phyloP scores from a whole-genome alignment of 768 basidiomycete genomes.

The Mycena vitilis region DNA sequence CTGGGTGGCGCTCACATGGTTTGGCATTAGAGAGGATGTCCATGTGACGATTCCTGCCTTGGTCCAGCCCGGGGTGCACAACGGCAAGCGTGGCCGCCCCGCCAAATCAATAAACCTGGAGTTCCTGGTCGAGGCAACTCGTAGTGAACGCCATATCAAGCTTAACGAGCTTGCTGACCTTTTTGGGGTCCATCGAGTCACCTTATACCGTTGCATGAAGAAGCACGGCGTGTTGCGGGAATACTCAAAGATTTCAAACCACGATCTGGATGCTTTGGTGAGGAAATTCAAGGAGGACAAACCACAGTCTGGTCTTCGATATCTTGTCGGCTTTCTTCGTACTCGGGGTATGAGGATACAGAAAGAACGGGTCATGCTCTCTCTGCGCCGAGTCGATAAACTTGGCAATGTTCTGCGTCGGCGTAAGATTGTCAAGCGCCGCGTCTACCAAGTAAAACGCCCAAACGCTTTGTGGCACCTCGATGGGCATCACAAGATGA shows the following conservation, averaged over 20 bases:
- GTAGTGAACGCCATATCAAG: conserved; percentile 13
- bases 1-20: too few species aligned
- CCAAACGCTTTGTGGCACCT: conserved; percentile 41
- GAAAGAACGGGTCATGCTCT: conserved; percentile 21
- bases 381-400: conserved; percentile 38
- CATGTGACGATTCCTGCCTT: neutral
- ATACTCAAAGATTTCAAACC: neutral
- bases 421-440: conserved; percentile 27
- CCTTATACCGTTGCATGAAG: conserved; percentile 2
- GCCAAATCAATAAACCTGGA: neutral
- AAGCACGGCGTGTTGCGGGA: neutral
- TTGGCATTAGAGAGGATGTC: conserved; percentile 12
- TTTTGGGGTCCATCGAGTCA: neutral
- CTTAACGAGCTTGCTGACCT: neutral
- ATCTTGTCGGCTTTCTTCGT: conserved; percentile 39
- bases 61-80: neutral
- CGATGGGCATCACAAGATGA: conserved; percentile 44
- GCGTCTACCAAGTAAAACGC: conserved; percentile 32
- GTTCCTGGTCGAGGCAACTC: conserved; percentile 2
- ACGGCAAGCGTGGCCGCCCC: conserved; percentile 3
- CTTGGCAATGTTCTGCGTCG: conserved; percentile 35
- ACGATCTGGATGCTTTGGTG: conserved; percentile 3
- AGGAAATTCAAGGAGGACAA: conserved; percentile 25
- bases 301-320: conserved; percentile 43
- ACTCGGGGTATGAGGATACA: conserved; percentile 38